These are phyloP conservation scores for Zopfia rhizophila DNA, from an alignment of 2,329 filamentous ascomycete genomes.

Conservation along the genomic window DNA sequence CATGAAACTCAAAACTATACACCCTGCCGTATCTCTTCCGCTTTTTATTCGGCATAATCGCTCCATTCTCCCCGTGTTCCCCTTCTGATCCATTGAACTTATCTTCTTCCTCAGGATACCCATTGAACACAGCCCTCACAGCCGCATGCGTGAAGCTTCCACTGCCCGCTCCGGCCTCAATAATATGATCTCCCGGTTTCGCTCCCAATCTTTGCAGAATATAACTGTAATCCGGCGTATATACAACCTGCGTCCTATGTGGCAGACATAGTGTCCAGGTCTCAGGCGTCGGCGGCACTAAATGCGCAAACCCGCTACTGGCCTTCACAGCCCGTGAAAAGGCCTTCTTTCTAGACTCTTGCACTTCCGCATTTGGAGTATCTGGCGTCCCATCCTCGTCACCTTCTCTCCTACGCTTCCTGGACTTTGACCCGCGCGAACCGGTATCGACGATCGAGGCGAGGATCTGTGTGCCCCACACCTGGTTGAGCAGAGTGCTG, in stretches of 20 bases:
- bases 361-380: slow-evolving; percentile 27
- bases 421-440: slow-evolving; percentile 76
- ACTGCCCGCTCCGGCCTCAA: slow-evolving; percentile 84
- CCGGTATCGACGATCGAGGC: slow-evolving; percentile 92
- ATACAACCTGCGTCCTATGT: slow-evolving; percentile 86
- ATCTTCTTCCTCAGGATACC: slow-evolving; percentile 62
- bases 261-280: slow-evolving; percentile 83
- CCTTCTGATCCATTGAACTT: slow-evolving; percentile 22
- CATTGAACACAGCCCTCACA: slow-evolving; percentile 78
- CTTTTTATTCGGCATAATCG: slow-evolving; percentile 25
- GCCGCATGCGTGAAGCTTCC: slow-evolving; percentile 87
- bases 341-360: no score
- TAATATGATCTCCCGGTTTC: slow-evolving; percentile 76
- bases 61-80: slow-evolving; percentile 47
- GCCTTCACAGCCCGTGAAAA: slow-evolving; percentile 65
- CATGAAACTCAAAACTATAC: slow-evolving; percentile 85
- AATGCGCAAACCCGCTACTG: slow-evolving; percentile 76
- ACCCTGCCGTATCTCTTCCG: slow-evolving; percentile 68
- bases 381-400: slow-evolving; percentile 39
- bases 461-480: slow-evolving; percentile 92
- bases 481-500: slow-evolving; percentile 69
- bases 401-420: slow-evolving; percentile 60
- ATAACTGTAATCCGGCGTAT: slow-evolving; percentile 88
- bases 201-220: slow-evolving; percentile 80
- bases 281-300: slow-evolving; percentile 82